Evolutionary conservation across 106 monocot genomes (phyloP).

Genomic region (Acanthochlamys bracteata): DNA sequence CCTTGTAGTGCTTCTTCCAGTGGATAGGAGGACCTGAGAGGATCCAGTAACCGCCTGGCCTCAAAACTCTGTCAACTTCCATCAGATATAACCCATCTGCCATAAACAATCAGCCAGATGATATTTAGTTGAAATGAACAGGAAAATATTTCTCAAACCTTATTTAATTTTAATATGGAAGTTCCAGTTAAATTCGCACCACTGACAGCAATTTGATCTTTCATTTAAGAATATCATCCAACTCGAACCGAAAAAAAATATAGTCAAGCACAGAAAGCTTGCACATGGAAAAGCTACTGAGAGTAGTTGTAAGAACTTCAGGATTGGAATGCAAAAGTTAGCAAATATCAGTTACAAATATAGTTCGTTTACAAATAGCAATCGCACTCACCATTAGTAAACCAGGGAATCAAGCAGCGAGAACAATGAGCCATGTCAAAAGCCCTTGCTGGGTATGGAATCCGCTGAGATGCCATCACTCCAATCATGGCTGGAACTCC

Average conservation of each 20-base stretch:
- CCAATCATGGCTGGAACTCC: slow-evolving; percentile 79
- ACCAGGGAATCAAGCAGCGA: slow-evolving; percentile 58
- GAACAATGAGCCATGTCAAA: slow-evolving; percentile 58
- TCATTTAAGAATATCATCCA: no score
- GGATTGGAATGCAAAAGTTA: no score
- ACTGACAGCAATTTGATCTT: no score
- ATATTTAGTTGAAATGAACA: neutral
- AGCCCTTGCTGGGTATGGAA: slow-evolving; percentile 47
- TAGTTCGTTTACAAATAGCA: neutral
- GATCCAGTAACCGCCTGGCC: slow-evolving; percentile 78
- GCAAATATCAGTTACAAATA: neutral
- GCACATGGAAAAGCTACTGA: no score
- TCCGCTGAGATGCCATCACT: slow-evolving; percentile 34
- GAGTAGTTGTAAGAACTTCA: no score
- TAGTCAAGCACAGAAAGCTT: no score
- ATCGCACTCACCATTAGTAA: slow-evolving; percentile 18
- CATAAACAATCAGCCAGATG: neutral
- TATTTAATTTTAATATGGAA: neutral
- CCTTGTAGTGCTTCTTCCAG: slow-evolving; percentile 58
- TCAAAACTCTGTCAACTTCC: slow-evolving; percentile 64
- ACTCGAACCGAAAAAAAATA: no score
- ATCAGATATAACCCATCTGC: slow-evolving; percentile 63
- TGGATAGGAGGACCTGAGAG: slow-evolving; percentile 63
- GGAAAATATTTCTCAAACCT: neutral
- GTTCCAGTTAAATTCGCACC: no score